Evolutionary conservation across 73 alveolate species (phyloP).

Genomic region (Paramecium primaurelia): DNA sequence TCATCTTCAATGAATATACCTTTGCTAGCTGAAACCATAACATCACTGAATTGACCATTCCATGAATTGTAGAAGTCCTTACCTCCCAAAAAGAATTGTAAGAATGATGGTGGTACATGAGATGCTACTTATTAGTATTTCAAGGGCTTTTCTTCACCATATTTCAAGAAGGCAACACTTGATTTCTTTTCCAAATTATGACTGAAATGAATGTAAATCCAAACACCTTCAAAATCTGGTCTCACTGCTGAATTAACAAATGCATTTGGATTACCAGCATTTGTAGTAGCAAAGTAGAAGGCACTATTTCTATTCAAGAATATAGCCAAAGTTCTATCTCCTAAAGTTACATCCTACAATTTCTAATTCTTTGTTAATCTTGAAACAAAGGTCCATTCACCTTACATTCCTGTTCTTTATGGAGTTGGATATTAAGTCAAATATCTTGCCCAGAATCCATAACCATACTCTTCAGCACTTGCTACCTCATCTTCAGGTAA

Average conservation of each 20-base stretch:
- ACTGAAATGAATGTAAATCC: slow-evolving; percentile 35
- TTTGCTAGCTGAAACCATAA: background rate
- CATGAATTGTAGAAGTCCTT: background rate
- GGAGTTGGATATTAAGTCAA: slow-evolving; percentile 15
- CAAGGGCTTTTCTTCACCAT: background rate
- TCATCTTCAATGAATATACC: slow-evolving; percentile 45
- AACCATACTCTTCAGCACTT: slow-evolving; percentile 9
- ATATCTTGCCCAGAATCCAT: slow-evolving; percentile 42
- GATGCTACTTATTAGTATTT: background rate
- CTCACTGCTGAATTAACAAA: background rate
- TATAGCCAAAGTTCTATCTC: slow-evolving; percentile 44
- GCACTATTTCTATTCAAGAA: background rate
- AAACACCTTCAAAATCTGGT: slow-evolving; percentile 48
- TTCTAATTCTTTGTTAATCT: slow-evolving; percentile 30
- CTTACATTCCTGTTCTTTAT: background rate
- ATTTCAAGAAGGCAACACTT: slow-evolving; percentile 15
- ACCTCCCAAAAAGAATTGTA: slow-evolving; percentile 40
- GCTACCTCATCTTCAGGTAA: background rate
- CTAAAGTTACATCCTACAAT: background rate
- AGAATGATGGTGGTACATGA: slow-evolving; percentile 27
- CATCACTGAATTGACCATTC: slow-evolving; percentile 24
- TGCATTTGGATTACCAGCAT: slow-evolving; percentile 40
- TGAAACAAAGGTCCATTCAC: slow-evolving; percentile 1
- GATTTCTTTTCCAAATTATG: background rate
- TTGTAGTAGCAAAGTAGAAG: background rate